Base-by-base conservation (phyloP, 2,329 filamentous ascomycete species). In the Davidsoniella virescens region DNA sequence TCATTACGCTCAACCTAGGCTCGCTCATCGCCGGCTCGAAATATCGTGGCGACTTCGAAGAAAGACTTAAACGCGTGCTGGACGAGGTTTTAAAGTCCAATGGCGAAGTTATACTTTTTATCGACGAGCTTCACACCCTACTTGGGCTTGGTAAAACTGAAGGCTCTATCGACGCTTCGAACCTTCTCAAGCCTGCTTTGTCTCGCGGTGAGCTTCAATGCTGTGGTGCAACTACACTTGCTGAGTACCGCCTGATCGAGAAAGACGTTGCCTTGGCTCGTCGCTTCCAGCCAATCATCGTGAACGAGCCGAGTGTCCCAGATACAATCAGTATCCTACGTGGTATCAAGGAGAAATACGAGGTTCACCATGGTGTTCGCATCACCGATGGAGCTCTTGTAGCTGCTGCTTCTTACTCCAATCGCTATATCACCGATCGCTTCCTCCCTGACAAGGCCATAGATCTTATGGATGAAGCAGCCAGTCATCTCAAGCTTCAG, bases 401-500 rank as follows among this genome's bases (percentile, higher is more conserved):
- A 12, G 87, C 92, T 1, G 90, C 92, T 2, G 88, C 90, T 2
- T 84, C 86, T 0, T 84, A 93, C 61, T 92, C 85, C 55, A 96
- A 96, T 60, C 83, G 92, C 47, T 98, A 96, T 63, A 92, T 98
- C 57, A 95, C 88, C 12, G 90, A 96, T 61, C 82, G 92, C 1
- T 96, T 94, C 65, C 70, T 96, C 0, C 92, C 92, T 0, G 92
- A 98, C 65, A 96, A 96, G 63, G 92, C 92, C 2, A 96, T 98
- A 55, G 92, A 96, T 62, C 66, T 96, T 14, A 92, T 98, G 63
- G 92, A 96, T 56, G 92, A 96, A 66, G 92, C 92, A 8, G 88
- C 90, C 1, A 93, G 85, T 54, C 87, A 87, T 18, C 69, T 96
- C 8, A 80, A 93, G 42, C 67, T 96, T 29, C 90, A 96, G 61